phyloP scores from a whole-genome alignment of 352 stramenopile species.

The Elongisporangium prolatum region DNA sequence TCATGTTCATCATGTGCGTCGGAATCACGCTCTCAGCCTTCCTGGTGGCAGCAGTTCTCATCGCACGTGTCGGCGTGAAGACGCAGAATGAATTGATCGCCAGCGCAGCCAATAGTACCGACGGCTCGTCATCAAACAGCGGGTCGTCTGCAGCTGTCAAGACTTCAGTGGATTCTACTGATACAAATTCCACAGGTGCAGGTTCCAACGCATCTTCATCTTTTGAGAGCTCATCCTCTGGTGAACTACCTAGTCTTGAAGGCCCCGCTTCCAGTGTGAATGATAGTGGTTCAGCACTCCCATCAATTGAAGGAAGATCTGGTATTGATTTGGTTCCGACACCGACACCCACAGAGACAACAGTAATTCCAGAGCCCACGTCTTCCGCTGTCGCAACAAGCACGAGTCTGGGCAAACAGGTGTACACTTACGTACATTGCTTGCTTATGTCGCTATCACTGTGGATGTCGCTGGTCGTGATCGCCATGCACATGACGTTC shows the following conservation, averaged over 20 bases:
- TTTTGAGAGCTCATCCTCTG: not conserved
- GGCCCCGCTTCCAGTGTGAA: not conserved
- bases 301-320: not conserved
- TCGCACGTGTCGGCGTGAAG: conserved; percentile 43
- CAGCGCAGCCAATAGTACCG: conserved; percentile 6
- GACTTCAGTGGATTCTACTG: not conserved
- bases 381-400: conserved; percentile 1
- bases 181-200: not conserved
- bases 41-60: conserved; percentile 51
- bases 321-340: not conserved
- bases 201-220: conserved; percentile 2
- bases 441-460: conserved; percentile 71
- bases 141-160: not conserved
- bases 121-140: not conserved
- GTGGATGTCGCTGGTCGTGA: conserved; percentile 73
- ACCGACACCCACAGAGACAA: not conserved
- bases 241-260: not conserved
- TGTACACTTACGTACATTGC: conserved; percentile 68
- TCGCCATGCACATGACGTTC: conserved; percentile 73
- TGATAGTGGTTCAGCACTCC: not conserved
- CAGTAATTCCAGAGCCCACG: conserved; percentile 1
- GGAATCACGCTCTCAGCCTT: conserved; percentile 53
- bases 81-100: conserved; percentile 22
- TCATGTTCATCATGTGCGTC: conserved; percentile 54
- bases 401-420: conserved; percentile 17